Conservation (phyloP, 2,329 filamentous ascomycete species). For the Laburnicola sp. region DNA sequence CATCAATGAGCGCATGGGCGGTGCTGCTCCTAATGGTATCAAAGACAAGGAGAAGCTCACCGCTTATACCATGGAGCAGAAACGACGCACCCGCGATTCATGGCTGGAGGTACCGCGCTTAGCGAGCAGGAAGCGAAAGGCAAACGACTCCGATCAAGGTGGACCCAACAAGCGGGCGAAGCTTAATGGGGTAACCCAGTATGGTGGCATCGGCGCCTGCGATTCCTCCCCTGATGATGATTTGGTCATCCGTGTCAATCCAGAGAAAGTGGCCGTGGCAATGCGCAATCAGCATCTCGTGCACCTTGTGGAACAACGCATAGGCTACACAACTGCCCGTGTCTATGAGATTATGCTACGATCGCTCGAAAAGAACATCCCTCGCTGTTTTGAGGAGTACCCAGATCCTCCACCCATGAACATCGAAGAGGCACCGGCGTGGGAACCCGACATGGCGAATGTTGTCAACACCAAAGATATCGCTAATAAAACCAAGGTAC, state of each 20-base stretch:
- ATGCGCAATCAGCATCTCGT: slow-evolving; percentile 78
- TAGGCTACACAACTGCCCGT: slow-evolving; percentile 73
- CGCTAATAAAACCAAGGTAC: slow-evolving; percentile 40
- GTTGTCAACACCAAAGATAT: slow-evolving; percentile 48
- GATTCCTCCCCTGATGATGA: slow-evolving; percentile 58
- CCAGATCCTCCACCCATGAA: slow-evolving; percentile 28
- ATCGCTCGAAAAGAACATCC: slow-evolving; percentile 68
- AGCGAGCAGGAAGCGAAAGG: slow-evolving; percentile 21
- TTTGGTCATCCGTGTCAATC: slow-evolving; percentile 77
- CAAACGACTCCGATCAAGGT: slow-evolving; percentile 21
- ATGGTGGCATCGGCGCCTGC: neutral
- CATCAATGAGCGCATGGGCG: slow-evolving; percentile 55
- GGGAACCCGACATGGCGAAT: slow-evolving; percentile 35
- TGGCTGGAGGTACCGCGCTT: slow-evolving; percentile 37
- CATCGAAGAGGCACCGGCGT: slow-evolving; percentile 35
- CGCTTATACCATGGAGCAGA: slow-evolving; percentile 60
- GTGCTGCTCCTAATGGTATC: slow-evolving; percentile 59
- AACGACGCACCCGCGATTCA: slow-evolving; percentile 54
- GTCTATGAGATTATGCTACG: slow-evolving; percentile 77
- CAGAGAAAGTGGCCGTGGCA: slow-evolving; percentile 80
- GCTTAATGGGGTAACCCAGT: slow-evolving; percentile 22
- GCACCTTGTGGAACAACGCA: slow-evolving; percentile 68
- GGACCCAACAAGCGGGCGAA: slow-evolving; percentile 39
- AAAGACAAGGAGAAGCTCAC: slow-evolving; percentile 69
- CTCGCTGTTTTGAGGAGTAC: slow-evolving; percentile 65